Conservation (phyloP, 345 rosid species). For the Hypericum androsaemum region DNA sequence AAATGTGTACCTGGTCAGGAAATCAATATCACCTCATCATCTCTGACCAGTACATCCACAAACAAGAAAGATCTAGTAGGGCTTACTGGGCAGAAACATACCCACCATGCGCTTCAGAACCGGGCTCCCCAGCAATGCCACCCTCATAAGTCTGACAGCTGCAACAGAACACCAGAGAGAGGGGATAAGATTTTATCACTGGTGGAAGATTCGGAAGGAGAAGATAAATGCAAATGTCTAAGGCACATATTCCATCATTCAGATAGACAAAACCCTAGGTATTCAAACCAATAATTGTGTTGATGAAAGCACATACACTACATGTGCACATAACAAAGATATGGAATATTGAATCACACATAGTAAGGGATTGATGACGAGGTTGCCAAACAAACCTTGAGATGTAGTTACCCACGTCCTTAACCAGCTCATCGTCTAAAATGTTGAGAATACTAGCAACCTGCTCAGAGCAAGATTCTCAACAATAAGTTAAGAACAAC, state of each 20-base stretch:
- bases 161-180: conserved; percentile 18
- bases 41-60: background rate
- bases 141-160: conserved; percentile 99
- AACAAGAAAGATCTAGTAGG: background rate
- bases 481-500: background rate
- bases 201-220: no score
- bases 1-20: conserved; percentile 59
- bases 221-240: no score
- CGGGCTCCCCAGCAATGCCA: conserved; percentile 95
- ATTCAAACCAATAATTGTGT: no score
- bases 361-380: no score
- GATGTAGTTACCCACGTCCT: conserved; percentile 73
- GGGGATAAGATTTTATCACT: conserved; percentile 8
- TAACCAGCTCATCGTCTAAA: conserved; percentile 65
- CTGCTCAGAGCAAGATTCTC: conserved; percentile 21
- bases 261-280: no score
- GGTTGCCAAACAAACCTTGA: conserved; percentile 44
- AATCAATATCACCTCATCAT: background rate
- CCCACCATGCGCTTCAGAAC: conserved; percentile 99
- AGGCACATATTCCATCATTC: no score
- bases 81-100: conserved; percentile 32
- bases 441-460: conserved; percentile 79
- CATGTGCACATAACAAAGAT: no score
- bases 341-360: no score
- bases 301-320: no score